phyloP scores from a whole-genome alignment of 2,329 filamentous ascomycete genomes.

The Colletotrichum sidae region DNA sequence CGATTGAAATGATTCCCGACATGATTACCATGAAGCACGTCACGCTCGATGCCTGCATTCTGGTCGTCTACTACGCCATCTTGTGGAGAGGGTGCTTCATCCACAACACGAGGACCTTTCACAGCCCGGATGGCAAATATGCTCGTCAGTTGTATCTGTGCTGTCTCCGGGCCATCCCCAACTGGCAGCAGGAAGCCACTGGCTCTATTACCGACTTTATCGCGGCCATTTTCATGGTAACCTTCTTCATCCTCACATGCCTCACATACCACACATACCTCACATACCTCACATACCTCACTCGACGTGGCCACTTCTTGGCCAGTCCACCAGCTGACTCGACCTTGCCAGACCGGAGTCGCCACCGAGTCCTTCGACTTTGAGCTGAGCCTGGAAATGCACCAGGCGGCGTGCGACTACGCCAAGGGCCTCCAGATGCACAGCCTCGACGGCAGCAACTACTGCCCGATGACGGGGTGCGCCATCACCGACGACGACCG shows the following conservation, averaged over 20 bases:
- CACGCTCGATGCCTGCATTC: slow-evolving; percentile 44
- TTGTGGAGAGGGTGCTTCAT: slow-evolving; percentile 45
- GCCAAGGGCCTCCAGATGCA: slow-evolving; percentile 47
- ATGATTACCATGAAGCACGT: slow-evolving; percentile 44
- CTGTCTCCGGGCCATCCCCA: slow-evolving; percentile 44
- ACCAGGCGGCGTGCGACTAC: slow-evolving; percentile 45
- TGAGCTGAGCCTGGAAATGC: slow-evolving; percentile 45
- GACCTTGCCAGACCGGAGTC: slow-evolving; percentile 41
- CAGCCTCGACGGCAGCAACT: slow-evolving; percentile 44
- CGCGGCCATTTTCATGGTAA: slow-evolving; percentile 45
- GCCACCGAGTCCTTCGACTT: slow-evolving; percentile 47
- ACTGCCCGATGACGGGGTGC: slow-evolving; percentile 14
- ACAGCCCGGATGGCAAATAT: slow-evolving; percentile 38
- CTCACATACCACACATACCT: too few species aligned
- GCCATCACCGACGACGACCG: slow-evolving; percentile 41
- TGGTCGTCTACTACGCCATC: slow-evolving; percentile 47
- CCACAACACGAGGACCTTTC: slow-evolving; percentile 9
- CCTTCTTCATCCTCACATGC: too few species aligned
- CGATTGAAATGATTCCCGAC: slow-evolving; percentile 46
- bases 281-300: too few species aligned
- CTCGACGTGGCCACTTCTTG: too few species aligned
- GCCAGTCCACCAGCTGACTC: too few species aligned
- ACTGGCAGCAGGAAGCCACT: slow-evolving; percentile 46
- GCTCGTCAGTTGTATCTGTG: slow-evolving; percentile 43
- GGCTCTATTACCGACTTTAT: slow-evolving; percentile 46